Evolutionary conservation across 1,284 basidiomycete genomes (phyloP).

Genomic region (Leucoagaricus sp.): DNA sequence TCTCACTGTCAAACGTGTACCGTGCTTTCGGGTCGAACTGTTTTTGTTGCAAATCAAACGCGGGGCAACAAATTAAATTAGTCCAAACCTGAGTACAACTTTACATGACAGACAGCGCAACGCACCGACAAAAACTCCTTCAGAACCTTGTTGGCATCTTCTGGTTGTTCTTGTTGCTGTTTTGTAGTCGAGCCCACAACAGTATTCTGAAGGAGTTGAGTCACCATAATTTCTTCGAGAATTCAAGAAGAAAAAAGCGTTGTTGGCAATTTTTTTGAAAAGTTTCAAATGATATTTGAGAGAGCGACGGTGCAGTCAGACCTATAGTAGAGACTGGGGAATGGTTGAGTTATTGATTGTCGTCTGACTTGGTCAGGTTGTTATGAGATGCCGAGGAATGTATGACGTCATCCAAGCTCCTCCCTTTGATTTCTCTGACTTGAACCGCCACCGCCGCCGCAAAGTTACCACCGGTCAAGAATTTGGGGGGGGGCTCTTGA

Average conservation of each 20-base stretch:
- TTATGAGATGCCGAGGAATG: neutral
- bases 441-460: no score
- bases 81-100: slow-evolving; percentile 25
- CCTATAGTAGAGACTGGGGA: neutral
- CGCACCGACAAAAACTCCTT: slow-evolving; percentile 12
- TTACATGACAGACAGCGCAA: neutral
- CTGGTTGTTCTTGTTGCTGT: no score
- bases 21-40: slow-evolving; percentile 44
- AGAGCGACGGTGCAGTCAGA: no score
- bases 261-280: neutral
- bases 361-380: neutral
- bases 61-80: slow-evolving; percentile 32
- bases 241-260: neutral
- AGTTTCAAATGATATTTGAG: no score
- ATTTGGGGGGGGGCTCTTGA: no score
- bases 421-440: neutral
- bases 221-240: slow-evolving; percentile 1
- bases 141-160: slow-evolving; percentile 3
- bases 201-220: neutral
- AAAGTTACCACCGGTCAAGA: no score
- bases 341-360: neutral
- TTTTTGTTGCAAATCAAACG: slow-evolving; percentile 30
- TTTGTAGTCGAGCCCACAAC: no score
- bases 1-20: slow-evolving; percentile 65
- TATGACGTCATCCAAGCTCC: neutral